phyloP scores from a whole-genome alignment of 2,329 filamentous ascomycete genomes.

The Trichoderma atrobrunneum region DNA sequence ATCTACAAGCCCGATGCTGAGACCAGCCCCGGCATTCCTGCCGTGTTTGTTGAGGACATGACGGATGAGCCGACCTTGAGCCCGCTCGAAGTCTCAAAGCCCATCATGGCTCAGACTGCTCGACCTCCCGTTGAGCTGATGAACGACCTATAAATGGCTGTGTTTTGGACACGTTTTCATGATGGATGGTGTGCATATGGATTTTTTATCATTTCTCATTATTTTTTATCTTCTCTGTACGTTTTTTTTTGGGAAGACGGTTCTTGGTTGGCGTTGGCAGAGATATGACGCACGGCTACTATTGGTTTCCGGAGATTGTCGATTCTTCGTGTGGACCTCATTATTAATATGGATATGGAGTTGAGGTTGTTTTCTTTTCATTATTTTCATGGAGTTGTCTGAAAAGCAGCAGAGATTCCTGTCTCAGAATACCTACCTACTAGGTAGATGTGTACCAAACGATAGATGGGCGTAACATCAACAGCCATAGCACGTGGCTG shows the following conservation, averaged over 20 bases:
- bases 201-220: not conserved
- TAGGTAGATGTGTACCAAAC: not conserved
- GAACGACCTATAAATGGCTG: slow-evolving; percentile 39
- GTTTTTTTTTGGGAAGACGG: not conserved
- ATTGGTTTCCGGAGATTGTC: not conserved
- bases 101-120: slow-evolving; percentile 58
- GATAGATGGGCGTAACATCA: slow-evolving; percentile 4
- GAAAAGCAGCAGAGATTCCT: not conserved
- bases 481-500: not conserved
- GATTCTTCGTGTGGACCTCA: not conserved
- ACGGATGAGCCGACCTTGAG: slow-evolving; percentile 53
- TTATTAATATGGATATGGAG: slow-evolving; percentile 3
- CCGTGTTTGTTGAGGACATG: slow-evolving; percentile 66
- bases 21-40: slow-evolving; percentile 55
- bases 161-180: not conserved
- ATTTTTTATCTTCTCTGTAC: not conserved
- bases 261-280: not conserved
- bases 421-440: slow-evolving; percentile 6
- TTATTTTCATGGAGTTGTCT: not conserved
- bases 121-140: slow-evolving; percentile 66
- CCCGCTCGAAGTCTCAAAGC: slow-evolving; percentile 41
- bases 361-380: not conserved
- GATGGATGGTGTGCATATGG: not conserved
- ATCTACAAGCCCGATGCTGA: slow-evolving; percentile 63
- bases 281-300: not conserved